Percentiles rank a stretch among this genome's conserved stretches.
These are phyloP conservation scores for Calamus simplicifolius DNA, from an alignment of 176 grass and related monocot genomes.

Conservation along the genomic window DNA sequence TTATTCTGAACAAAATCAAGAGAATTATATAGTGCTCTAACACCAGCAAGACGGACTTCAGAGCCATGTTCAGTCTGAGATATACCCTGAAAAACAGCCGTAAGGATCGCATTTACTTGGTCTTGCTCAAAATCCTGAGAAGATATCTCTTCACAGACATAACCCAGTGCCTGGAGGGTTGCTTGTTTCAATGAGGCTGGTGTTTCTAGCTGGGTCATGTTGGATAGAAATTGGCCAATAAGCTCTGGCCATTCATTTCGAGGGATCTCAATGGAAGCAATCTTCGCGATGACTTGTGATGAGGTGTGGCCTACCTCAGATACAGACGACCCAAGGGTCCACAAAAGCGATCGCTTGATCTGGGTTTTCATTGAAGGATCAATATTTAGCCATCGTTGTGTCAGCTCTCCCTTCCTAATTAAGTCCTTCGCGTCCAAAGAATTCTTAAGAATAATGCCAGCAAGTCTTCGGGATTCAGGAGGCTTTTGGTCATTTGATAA, in stretches of 20 bases:
- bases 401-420: conserved; percentile 47
- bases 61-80: conserved; percentile 44
- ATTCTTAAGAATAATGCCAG: conserved; percentile 82
- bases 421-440: conserved; percentile 68
- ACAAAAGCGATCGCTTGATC: conserved; percentile 82
- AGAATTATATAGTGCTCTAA: conserved; percentile 73
- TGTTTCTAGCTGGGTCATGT: conserved; percentile 48
- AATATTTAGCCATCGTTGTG: conserved; percentile 53
- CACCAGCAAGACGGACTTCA: conserved; percentile 70
- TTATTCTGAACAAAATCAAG: conserved; percentile 83
- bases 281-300: conserved; percentile 87
- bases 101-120: conserved; percentile 77
- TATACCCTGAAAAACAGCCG: conserved; percentile 79
- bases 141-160: conserved; percentile 93
- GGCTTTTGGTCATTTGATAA: conserved; percentile 55
- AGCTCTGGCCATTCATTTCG: conserved; percentile 87
- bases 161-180: conserved; percentile 78
- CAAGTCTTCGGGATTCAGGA: conserved; percentile 69
- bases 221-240: conserved; percentile 53
- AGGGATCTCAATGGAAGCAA: conserved; percentile 89
- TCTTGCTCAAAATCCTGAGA: conserved; percentile 64
- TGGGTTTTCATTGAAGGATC: conserved; percentile 52
- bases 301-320: conserved; percentile 74
- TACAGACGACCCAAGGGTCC: conserved; percentile 53
- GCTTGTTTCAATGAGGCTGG: conserved; percentile 63